These are phyloP conservation scores for Antrodiella citrinella DNA, from an alignment of 768 basidiomycete species.

Conservation along the genomic window DNA sequence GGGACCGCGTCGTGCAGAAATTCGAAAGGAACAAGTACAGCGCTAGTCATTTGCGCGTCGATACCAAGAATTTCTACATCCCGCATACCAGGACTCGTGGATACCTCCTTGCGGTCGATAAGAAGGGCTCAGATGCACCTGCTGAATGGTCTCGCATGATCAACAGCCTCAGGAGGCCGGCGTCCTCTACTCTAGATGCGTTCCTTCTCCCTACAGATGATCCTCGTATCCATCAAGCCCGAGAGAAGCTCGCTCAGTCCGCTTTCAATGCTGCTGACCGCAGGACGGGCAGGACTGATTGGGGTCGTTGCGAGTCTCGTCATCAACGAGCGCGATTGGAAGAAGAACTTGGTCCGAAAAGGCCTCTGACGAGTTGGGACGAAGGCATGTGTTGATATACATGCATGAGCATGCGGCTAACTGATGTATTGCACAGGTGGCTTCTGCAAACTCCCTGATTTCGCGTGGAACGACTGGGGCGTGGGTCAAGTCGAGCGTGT, in stretches of 20 bases:
- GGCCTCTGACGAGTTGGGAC: slow-evolving; percentile 89
- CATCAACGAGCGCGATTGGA: slow-evolving; percentile 84
- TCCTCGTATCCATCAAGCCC: slow-evolving; percentile 81
- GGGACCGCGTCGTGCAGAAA: slow-evolving; percentile 66
- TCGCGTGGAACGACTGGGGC: slow-evolving; percentile 93
- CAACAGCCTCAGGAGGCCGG: slow-evolving; percentile 65
- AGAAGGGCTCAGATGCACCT: slow-evolving; percentile 51
- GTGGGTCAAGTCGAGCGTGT: slow-evolving; percentile 90
- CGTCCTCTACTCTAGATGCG: slow-evolving; percentile 84
- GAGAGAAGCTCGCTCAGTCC: slow-evolving; percentile 75
- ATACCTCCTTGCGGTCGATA: slow-evolving; percentile 75
- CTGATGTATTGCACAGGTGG: slow-evolving; percentile 58
- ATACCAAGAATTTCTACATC: slow-evolving; percentile 87
- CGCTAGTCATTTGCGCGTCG: slow-evolving; percentile 61
- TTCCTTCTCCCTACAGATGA: slow-evolving; percentile 91
- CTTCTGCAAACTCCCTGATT: slow-evolving; percentile 78
- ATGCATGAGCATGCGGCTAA: background rate
- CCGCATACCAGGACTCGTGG: slow-evolving; percentile 92
- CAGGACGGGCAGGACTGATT: slow-evolving; percentile 72
- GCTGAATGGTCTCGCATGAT: slow-evolving; percentile 60
- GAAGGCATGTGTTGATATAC: slow-evolving; percentile 49
- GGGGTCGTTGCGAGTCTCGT: slow-evolving; percentile 88
- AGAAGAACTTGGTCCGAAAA: slow-evolving; percentile 71
- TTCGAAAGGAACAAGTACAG: slow-evolving; percentile 73
- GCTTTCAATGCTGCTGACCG: slow-evolving; percentile 56